Conservation (phyloP, 1,284 basidiomycete genomes). For the Cutaneotrichosporon sp. region DNA sequence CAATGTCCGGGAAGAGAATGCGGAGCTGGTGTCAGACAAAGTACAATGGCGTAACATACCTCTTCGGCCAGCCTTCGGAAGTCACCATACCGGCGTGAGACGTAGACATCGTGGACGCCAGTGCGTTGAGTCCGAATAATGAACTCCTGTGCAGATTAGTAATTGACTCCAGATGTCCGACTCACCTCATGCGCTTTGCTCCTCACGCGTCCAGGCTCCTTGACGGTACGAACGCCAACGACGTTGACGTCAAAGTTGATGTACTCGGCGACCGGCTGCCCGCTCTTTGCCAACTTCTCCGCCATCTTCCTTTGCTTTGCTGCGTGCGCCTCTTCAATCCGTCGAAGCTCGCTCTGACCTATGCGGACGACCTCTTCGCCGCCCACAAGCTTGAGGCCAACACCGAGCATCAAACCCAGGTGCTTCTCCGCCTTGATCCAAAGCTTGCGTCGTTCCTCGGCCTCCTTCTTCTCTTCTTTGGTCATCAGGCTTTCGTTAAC, state of each 20-base stretch:
- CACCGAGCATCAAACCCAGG: constrained; percentile 69
- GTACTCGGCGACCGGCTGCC: constrained; percentile 19
- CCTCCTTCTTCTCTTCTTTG: constrained; percentile 54
- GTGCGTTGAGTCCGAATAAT: constrained; percentile 79
- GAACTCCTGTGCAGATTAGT: constrained; percentile 64
- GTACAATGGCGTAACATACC: constrained; percentile 50
- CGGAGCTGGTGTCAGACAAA: constrained; percentile 57
- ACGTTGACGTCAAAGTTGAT: constrained; percentile 76
- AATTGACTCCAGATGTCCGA: too few relatives aligned
- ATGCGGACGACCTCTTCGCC: constrained; percentile 82
- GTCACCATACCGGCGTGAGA: constrained; percentile 90
- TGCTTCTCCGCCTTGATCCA: constrained; percentile 72
- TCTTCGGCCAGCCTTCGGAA: constrained; percentile 81
- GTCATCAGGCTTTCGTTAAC: constrained; percentile 39
- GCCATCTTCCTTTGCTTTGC: constrained; percentile 41
- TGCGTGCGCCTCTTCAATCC: constrained; percentile 65
- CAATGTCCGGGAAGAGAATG: constrained; percentile 71
- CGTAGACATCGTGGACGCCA: constrained; percentile 69
- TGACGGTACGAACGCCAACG: constrained; percentile 71
- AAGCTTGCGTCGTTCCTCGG: constrained; percentile 59
- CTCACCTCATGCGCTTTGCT: constrained; percentile 75
- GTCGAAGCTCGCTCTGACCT: constrained; percentile 69
- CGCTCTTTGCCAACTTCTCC: constrained; percentile 33
- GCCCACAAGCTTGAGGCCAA: constrained; percentile 73
- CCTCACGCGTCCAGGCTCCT: constrained; percentile 74